phyloP scores from a whole-genome alignment of 371 early-diverging fungal genomes.

The Rhizopus stolonifer region DNA sequence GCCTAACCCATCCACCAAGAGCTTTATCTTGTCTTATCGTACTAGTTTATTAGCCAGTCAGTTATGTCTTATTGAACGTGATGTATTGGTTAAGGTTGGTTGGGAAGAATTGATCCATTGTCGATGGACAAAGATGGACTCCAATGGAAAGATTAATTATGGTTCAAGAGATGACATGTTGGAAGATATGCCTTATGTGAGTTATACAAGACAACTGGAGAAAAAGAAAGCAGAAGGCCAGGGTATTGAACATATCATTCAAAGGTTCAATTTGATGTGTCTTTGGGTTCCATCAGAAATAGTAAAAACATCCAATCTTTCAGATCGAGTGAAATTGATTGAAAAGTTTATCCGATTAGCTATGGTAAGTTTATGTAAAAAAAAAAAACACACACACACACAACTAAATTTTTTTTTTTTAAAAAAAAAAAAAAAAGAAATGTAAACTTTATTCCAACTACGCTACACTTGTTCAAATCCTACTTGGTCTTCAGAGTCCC shows the following conservation, averaged over 20 bases:
- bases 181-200: constrained; percentile 5
- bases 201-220: constrained; percentile 22
- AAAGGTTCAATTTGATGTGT: constrained; percentile 66
- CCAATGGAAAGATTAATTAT: constrained; percentile 17
- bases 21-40: constrained; percentile 53
- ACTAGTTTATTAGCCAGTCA: constrained; percentile 62
- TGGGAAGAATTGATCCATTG: constrained; percentile 70
- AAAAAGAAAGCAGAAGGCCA: constrained; percentile 18
- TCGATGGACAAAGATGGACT: constrained; percentile 54
- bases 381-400: too few species aligned
- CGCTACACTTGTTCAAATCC: constrained; percentile 62
- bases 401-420: background rate
- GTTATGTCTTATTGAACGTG: constrained; percentile 62
- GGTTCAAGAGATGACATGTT: constrained; percentile 3
- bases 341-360: constrained; percentile 75
- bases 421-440: constrained; percentile 36
- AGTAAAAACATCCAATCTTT: constrained; percentile 47
- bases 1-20: constrained; percentile 8
- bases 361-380: too few species aligned
- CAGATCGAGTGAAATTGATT: constrained; percentile 60
- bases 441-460: constrained; percentile 66
- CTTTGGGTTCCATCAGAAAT: constrained; percentile 76
- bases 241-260: constrained; percentile 60
- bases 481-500: constrained; percentile 64
- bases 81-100: constrained; percentile 51